Base-by-base conservation (phyloP, 768 basidiomycete species). In the Trametes cinnabarina region DNA sequence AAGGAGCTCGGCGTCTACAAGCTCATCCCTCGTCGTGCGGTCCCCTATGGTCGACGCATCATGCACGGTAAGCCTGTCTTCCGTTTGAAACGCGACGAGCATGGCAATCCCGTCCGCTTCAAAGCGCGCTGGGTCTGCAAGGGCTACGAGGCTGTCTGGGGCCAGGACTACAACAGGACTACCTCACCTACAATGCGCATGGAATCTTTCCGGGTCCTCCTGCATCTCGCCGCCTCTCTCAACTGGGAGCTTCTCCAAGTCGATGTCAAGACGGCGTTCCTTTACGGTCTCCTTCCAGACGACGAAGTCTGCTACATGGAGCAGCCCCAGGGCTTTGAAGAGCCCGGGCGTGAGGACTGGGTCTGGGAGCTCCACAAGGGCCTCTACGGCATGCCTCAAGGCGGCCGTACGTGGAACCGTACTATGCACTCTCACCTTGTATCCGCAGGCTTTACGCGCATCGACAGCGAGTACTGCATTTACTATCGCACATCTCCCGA, bases 61-160 rank as follows among this genome's bases (percentile, higher is more conserved):
- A 51, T 63, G 44, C 44, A 42, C 7, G 46, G 56, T 8, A 54
- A 56, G 23, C 69, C 69, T 65, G 71, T 72, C 7, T 73, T 65
- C 57, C 55, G 58, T 6, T 39, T 63, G 26, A 74, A 74, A 50
- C 51, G 61, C 22, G 61, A 71, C 49, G 49, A 47, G 14, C 43
- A 23, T 34, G 63, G 64, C 15, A 60, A 57, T 1, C 71, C 71
- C 2, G 47, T 48, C 4, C 39, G 52, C 1, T 26, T 51, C 59
- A 80, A 80, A 58, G 74, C 72, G 0, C 67, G 73, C 0, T 69
- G 74, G 23, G 76, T 82, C 0, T 73, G 76, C 23, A 71, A 75
- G 50, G 79, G 81, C 0, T 78, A 69, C 62, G 62, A 75, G 22
- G 77, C 79, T 51, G 62, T 74, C 0, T 73, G 66, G 25, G 79